phyloP scores from a whole-genome alignment of 768 basidiomycete genomes.

The Collybia sp. region DNA sequence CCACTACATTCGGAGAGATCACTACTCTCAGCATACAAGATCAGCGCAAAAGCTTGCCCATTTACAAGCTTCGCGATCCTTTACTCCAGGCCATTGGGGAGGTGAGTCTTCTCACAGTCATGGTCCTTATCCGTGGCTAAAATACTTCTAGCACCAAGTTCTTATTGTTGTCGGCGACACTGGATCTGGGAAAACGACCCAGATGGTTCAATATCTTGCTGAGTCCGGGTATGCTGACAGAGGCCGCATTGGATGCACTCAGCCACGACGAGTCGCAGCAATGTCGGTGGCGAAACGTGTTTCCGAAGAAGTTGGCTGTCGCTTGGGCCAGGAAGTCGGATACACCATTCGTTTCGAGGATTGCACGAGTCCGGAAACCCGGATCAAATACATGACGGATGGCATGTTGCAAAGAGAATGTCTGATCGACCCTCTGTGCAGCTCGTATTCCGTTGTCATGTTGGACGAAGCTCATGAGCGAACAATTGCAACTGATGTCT shows the following conservation, averaged over 20 bases:
- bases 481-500: constrained; percentile 96
- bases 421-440: constrained; percentile 91
- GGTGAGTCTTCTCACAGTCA: constrained; percentile 42
- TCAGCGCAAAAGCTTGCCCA: constrained; percentile 86
- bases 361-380: constrained; percentile 96
- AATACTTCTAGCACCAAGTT: constrained; percentile 73
- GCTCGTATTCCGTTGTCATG: constrained; percentile 93
- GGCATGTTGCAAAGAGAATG: constrained; percentile 99
- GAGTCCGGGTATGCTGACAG: constrained; percentile 90
- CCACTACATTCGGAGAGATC: constrained; percentile 93
- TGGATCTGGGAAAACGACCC: constrained; percentile 98
- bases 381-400: constrained; percentile 99
- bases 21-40: constrained; percentile 90
- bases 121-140: constrained; percentile 11
- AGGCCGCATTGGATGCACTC: constrained; percentile 94
- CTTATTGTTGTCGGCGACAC: constrained; percentile 99
- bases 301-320: constrained; percentile 95
- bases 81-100: constrained; percentile 86
- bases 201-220: constrained; percentile 98
- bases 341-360: constrained; percentile 99
- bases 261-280: constrained; percentile 98
- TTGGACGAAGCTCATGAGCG: constrained; percentile 99
- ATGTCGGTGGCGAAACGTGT: constrained; percentile 99
- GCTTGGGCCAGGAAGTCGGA: constrained; percentile 95
- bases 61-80: constrained; percentile 90